These are phyloP conservation scores for Zymoseptoria brevis DNA, from an alignment of 2,329 filamentous ascomycete genomes.

Conservation along the genomic window DNA sequence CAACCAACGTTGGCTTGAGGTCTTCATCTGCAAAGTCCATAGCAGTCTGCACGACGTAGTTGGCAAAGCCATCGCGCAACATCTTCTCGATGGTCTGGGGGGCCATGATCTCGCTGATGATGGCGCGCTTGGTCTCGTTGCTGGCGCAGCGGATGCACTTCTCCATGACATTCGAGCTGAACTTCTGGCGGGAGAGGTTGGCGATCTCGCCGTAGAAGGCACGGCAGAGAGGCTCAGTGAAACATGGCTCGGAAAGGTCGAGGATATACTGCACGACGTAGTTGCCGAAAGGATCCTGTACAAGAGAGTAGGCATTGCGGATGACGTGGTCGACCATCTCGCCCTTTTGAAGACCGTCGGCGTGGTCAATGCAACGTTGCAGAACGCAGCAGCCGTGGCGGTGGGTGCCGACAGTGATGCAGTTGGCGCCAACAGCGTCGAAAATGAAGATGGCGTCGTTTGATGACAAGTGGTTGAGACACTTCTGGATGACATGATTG, in stretches of 20 bases:
- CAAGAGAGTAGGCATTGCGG: slow-evolving; percentile 73
- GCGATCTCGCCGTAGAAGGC: slow-evolving; percentile 68
- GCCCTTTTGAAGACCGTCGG: slow-evolving; percentile 78
- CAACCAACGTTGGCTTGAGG: slow-evolving; percentile 68
- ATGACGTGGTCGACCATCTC: slow-evolving; percentile 84
- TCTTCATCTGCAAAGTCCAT: slow-evolving; percentile 72
- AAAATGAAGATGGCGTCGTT: slow-evolving; percentile 93
- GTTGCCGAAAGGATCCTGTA: slow-evolving; percentile 96
- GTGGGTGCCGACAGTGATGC: slow-evolving; percentile 87
- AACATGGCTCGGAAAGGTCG: slow-evolving; percentile 77
- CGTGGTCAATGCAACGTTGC: slow-evolving; percentile 96
- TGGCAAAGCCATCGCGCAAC: slow-evolving; percentile 86
- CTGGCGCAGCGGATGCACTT: slow-evolving; percentile 79
- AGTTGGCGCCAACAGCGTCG: slow-evolving; percentile 79
- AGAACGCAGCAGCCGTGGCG: slow-evolving; percentile 96
- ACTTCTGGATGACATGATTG: slow-evolving; percentile 99
- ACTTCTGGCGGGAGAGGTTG: slow-evolving; percentile 85
- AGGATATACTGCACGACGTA: slow-evolving; percentile 98
- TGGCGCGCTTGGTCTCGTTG: slow-evolving; percentile 63
- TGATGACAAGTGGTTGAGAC: slow-evolving; percentile 83
- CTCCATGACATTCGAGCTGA: slow-evolving; percentile 98
- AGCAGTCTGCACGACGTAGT: slow-evolving; percentile 97
- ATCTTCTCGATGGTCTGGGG: slow-evolving; percentile 77
- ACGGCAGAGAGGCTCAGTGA: slow-evolving; percentile 80
- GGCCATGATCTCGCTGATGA: slow-evolving; percentile 73